Base-by-base conservation (phyloP, 73 alveolate genomes). In the Breviolum minutum region DNA sequence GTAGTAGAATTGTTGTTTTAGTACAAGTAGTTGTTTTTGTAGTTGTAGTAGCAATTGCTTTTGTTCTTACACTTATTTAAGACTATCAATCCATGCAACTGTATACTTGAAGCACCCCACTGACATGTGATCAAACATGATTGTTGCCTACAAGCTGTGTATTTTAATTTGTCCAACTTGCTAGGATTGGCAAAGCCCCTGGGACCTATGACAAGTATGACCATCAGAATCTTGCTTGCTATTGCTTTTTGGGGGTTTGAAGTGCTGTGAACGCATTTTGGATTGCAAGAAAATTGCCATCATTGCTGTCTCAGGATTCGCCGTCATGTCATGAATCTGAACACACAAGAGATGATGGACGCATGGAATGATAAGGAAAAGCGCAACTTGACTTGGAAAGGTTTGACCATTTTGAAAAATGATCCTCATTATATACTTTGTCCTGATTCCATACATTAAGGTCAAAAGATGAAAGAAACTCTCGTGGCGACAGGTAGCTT, bases 171-270 rank as follows among this genome's bases (percentile, higher is more conserved):
- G 27, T 68, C 17, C 77, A 82, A 82, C 71, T 82, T 17, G 17
- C 48, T 40, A 82, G 91, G 91, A 60, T 30, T 6, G 91, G 91
- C 19, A 82, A 82, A 19, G 29, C 71, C 0, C 54, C 91, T 60
- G 91, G 91, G 0, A 61, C 91, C 11, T 82, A 82, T 60, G 91
- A 82, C 91, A 82, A 60, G 54, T 82, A n/a, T 61, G 91, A 82
- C 91, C 91, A 82, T 54, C 69, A 82, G 91, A 7, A 2, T 6
- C 91, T 82, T 48, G 91, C 4, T 20, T 7, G 11, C 32, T 40
- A 11, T 10, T 26, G 29, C 54, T 17, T 0, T 27, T 80, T 80
- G 69, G 0, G 22, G 27, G 77, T 17, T 68, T 68, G 77, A 17
- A 17, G 2, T 68, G n/a, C 26, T 12, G 11, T 24, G 87, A 2